Evolutionary conservation across 2,329 filamentous ascomycete species (phyloP).

Genomic region (Leptoxyphium fumago): DNA sequence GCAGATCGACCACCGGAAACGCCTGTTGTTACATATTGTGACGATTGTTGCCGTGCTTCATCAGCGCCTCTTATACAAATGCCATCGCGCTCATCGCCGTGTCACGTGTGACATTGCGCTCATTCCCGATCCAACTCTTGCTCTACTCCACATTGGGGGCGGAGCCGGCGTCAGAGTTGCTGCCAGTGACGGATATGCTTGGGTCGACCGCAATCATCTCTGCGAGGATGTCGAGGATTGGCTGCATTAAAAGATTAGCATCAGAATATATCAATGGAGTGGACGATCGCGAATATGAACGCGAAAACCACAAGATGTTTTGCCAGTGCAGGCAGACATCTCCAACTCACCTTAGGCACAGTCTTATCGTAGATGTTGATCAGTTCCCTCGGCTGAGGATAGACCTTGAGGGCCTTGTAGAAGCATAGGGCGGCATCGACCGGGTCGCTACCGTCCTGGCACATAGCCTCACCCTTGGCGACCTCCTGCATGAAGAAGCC

Average conservation of each 20-base stretch:
- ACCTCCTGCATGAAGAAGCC: constrained; percentile 95
- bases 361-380: constrained; percentile 98
- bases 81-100: background rate
- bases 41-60: too few relatives aligned
- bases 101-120: background rate
- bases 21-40: background rate
- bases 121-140: background rate
- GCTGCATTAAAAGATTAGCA: constrained; percentile 33
- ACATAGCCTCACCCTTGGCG: constrained; percentile 70
- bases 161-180: constrained; percentile 11
- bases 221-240: constrained; percentile 86
- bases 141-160: background rate
- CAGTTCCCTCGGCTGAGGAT: constrained; percentile 81
- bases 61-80: too few relatives aligned
- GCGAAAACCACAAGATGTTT: background rate
- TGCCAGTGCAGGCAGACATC: too few relatives aligned
- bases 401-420: constrained; percentile 98
- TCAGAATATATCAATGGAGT: background rate
- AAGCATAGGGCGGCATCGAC: constrained; percentile 86
- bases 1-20: background rate
- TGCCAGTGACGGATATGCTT: constrained; percentile 28
- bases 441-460: constrained; percentile 61
- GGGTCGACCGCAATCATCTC: constrained; percentile 96
- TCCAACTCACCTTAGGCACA: constrained; percentile 65
- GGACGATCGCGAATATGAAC: background rate